phyloP scores from a whole-genome alignment of 129 eudicot genomes.

The Scalesia atractyloides region DNA sequence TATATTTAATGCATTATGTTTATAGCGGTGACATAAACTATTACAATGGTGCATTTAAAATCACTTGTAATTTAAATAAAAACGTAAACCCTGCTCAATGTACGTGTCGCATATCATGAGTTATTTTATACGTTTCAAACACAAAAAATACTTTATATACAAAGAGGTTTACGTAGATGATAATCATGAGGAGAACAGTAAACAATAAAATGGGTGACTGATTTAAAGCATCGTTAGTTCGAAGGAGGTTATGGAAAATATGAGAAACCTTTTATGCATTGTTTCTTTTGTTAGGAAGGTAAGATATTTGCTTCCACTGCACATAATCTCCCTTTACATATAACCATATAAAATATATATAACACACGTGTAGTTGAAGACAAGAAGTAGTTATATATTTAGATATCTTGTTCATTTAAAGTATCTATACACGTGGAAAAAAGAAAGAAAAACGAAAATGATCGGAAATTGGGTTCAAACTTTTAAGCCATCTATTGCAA shows the following conservation, averaged over 20 bases:
- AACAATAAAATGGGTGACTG: not conserved
- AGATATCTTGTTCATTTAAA: not conserved
- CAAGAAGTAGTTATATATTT: slow-evolving; percentile 30
- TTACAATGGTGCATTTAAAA: too few relatives aligned
- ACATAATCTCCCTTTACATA: slow-evolving; percentile 45
- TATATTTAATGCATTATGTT: too few relatives aligned
- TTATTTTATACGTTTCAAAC: too few relatives aligned
- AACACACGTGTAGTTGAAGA: slow-evolving; percentile 69
- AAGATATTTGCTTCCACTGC: slow-evolving; percentile 60
- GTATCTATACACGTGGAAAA: slow-evolving; percentile 32
- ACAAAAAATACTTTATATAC: too few relatives aligned
- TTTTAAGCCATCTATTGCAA: slow-evolving; percentile 34
- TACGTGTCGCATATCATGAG: too few relatives aligned
- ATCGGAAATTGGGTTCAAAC: slow-evolving; percentile 24
- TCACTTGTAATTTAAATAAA: too few relatives aligned
- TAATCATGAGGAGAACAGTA: not conserved
- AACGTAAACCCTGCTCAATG: too few relatives aligned
- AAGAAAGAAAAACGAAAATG: slow-evolving; percentile 20
- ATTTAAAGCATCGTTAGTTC: not conserved
- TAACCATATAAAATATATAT: slow-evolving; percentile 13
- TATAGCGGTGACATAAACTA: too few relatives aligned
- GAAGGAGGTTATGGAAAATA: slow-evolving; percentile 16
- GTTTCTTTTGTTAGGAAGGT: slow-evolving; percentile 51
- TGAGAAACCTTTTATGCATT: slow-evolving; percentile 15
- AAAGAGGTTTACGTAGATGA: too few relatives aligned